phyloP scores from a whole-genome alignment of 352 stramenopile genomes.

The Phytophthora foliorum region DNA sequence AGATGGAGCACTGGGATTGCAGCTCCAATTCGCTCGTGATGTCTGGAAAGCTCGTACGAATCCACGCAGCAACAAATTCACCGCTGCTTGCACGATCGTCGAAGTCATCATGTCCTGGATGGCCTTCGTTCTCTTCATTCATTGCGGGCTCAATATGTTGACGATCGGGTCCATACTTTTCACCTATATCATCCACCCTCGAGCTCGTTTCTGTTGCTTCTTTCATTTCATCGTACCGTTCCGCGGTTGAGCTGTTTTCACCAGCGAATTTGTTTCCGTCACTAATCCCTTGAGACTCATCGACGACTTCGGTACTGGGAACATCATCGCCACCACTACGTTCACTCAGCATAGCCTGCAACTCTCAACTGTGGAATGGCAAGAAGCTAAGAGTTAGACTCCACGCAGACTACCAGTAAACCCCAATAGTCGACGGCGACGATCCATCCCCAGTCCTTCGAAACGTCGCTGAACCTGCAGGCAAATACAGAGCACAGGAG shows the following conservation, averaged over 20 bases:
- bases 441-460: slow-evolving; percentile 13
- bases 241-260: neutral
- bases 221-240: neutral
- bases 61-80: slow-evolving; percentile 44
- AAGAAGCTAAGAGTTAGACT: neutral
- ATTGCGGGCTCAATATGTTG: neutral
- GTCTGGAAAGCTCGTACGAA: slow-evolving; percentile 46
- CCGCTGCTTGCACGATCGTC: neutral
- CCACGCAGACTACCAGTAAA: neutral
- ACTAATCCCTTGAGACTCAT: neutral
- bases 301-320: neutral
- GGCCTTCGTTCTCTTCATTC: neutral
- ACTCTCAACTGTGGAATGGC: neutral
- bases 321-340: slow-evolving; percentile 2
- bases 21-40: slow-evolving; percentile 37
- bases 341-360: slow-evolving; percentile 18
- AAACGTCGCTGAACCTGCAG: slow-evolving; percentile 30
- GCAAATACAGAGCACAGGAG: slow-evolving; percentile 7
- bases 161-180: neutral
- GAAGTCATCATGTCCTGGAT: neutral
- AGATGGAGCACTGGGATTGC: slow-evolving; percentile 2
- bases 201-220: slow-evolving; percentile 1
- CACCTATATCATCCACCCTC: neutral
- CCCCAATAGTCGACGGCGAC: neutral
- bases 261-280: neutral